Conservation (phyloP, 441 rosid genomes). For the Pelargonium citronellum region DNA sequence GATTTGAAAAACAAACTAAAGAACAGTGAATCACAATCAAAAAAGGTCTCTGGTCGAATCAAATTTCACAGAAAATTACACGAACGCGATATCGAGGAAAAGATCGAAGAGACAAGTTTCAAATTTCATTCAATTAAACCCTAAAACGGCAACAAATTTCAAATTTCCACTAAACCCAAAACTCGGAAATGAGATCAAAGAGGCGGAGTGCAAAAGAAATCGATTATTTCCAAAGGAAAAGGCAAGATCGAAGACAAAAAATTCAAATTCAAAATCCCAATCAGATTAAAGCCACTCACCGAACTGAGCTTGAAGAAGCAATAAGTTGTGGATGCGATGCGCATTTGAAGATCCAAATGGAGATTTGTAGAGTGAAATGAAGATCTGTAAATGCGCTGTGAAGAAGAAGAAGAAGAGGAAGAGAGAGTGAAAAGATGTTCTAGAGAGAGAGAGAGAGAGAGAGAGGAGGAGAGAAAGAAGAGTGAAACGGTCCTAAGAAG, state of each 20-base stretch:
- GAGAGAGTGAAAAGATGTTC: too few species aligned
- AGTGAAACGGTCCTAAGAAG: slow-evolving; percentile 7
- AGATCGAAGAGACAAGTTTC: not conserved
- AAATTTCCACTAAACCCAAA: not conserved
- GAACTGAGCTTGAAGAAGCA: slow-evolving; percentile 9
- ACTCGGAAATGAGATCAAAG: not conserved
- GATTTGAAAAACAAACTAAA: not conserved
- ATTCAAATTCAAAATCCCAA: slow-evolving; percentile 1
- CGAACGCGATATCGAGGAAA: too few species aligned
- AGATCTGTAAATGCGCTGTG: not conserved
- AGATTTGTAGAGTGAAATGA: not conserved
- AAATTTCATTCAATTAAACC: not conserved
- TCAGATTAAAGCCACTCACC: not conserved
- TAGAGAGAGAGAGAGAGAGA: slow-evolving; percentile 2
- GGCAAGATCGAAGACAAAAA: not conserved
- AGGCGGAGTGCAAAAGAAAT: not conserved
- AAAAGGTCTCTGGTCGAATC: too few species aligned
- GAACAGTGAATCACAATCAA: not conserved
- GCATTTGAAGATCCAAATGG: not conserved
- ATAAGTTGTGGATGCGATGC: not conserved
- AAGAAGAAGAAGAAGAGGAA: not conserved
- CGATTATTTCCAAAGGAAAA: not conserved
- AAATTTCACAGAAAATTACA: too few species aligned
- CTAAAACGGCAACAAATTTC: not conserved
- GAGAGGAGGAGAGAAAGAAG: slow-evolving; percentile 7